These are phyloP conservation scores for Cryphonectria japonica DNA, from an alignment of 2,329 filamentous ascomycete species.

Conservation along the genomic window DNA sequence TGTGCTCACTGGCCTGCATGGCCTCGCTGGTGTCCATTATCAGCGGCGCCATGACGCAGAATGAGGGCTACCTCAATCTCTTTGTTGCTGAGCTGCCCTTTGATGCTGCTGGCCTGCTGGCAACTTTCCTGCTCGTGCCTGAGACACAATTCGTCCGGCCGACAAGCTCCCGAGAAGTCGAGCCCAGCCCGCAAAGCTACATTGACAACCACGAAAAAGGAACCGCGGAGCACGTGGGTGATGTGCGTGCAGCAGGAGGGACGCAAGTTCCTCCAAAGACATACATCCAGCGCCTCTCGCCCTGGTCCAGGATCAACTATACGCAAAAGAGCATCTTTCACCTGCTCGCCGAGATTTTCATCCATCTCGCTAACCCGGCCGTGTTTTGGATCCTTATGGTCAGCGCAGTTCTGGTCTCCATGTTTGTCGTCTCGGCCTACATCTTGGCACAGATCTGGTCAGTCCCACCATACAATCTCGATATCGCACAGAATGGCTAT, in stretches of 20 bases:
- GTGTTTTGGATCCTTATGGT: slow-evolving; percentile 34
- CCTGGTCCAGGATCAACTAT: slow-evolving; percentile 19
- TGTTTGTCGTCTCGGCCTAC: slow-evolving; percentile 31
- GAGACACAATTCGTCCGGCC: slow-evolving; percentile 35
- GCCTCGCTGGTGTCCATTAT: slow-evolving; percentile 37
- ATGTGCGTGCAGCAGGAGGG: neutral
- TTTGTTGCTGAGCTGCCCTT: slow-evolving; percentile 39
- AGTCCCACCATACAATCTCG: slow-evolving; percentile 40
- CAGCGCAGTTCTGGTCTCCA: slow-evolving; percentile 30
- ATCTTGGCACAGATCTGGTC: slow-evolving; percentile 32
- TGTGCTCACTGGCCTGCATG: slow-evolving; percentile 38
- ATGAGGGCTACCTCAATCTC: slow-evolving; percentile 36
- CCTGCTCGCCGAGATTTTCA: slow-evolving; percentile 30
- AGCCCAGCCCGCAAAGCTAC: neutral
- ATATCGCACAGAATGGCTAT: slow-evolving; percentile 45
- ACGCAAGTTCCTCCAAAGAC: slow-evolving; percentile 5
- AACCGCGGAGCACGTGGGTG: slow-evolving; percentile 9
- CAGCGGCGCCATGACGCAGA: slow-evolving; percentile 35
- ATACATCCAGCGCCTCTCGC: slow-evolving; percentile 21
- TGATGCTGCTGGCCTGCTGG: slow-evolving; percentile 34
- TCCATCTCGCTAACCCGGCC: slow-evolving; percentile 31
- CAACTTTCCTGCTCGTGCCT: slow-evolving; percentile 36
- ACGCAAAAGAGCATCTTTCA: slow-evolving; percentile 27
- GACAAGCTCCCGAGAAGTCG: neutral
- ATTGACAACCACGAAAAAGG: slow-evolving; percentile 11